Base-by-base conservation (phyloP, 306 rosid species). In the Prunus mume region DNA sequence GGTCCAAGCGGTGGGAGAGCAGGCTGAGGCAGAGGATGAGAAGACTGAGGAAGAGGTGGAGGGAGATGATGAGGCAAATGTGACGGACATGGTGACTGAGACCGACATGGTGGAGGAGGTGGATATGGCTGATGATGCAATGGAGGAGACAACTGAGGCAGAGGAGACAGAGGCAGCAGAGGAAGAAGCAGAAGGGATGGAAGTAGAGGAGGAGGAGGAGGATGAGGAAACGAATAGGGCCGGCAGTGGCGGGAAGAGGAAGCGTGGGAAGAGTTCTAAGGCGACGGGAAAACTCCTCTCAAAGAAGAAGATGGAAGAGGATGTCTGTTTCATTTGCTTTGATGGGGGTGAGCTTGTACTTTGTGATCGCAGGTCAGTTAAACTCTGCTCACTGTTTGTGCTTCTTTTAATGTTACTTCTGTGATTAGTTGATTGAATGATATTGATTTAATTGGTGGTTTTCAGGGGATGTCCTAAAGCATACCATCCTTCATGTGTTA, bases 331-430 rank as follows among this genome's bases (percentile, higher is more conserved):
- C 88, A 93, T 96, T 88, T 96, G 99, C 88, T 96, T 96, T 43
- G 99, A 96, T 51, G 99, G 99, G 68, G 99, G 99, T 60, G 94
- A 91, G 54, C 98, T 96, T 25, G 99, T 96, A 75, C 99, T 96
- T 47, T 96, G 99, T 50, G 98, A 93, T 71, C 90, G 97, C 76
- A 91, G 99, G 99, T 96, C 73, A 70, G 78, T 38, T 73, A 2
- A 18, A 18, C 69, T 27, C 41, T 61, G 28, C 34, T 10, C 6
- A 19, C 51, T 18, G 58, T 46, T 47, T 38, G 52, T 63, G 52
- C 27, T 74, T 63, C 32, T 75, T 64, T 65, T 20, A 27, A 25
- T 15, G 15, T 47, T 64, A 52, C 22, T 57, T 71, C 50, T 66
- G 25, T 82, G 75, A 56, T 64, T 30, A 19, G 45, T 15, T 60